A percentile compares a stretch with the other conserved stretches of the same genome.
Evolutionary conservation across 495 filamentous ascomycete species (phyloP).

Genomic region (Talaromyces thailandensis): DNA sequence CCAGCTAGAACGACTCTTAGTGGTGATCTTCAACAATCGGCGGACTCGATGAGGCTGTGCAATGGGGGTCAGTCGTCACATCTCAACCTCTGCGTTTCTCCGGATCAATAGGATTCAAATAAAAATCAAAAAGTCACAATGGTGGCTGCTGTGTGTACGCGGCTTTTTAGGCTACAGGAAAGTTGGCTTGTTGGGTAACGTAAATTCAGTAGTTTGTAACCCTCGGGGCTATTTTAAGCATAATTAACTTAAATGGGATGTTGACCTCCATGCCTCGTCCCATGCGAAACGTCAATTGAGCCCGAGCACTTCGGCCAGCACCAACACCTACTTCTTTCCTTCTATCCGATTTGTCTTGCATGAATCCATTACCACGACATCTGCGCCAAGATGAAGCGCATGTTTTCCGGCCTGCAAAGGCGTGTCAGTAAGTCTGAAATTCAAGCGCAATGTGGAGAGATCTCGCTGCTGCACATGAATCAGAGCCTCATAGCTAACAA

Average conservation of each 20-base stretch:
- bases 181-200: background rate
- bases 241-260: background rate
- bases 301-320: background rate
- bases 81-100: background rate
- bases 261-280: background rate
- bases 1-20: background rate
- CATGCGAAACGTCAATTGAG: background rate
- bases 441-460: constrained; percentile 2
- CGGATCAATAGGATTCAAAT: background rate
- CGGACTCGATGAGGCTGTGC: background rate
- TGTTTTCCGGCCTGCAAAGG: constrained; percentile 26
- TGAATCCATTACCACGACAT: background rate
- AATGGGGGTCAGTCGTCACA: background rate
- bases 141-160: background rate
- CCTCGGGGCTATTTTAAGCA: background rate
- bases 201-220: background rate
- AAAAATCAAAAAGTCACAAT: background rate
- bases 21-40: background rate
- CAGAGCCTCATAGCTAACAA: background rate
- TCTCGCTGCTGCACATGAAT: background rate
- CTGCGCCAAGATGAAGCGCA: constrained; percentile 29
- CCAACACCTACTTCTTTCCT: background rate
- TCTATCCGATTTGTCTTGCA: background rate
- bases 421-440: constrained; percentile 12
- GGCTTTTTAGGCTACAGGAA: background rate